Conservation (phyloP, 1,284 basidiomycete genomes). For the Gomphus sp. region DNA sequence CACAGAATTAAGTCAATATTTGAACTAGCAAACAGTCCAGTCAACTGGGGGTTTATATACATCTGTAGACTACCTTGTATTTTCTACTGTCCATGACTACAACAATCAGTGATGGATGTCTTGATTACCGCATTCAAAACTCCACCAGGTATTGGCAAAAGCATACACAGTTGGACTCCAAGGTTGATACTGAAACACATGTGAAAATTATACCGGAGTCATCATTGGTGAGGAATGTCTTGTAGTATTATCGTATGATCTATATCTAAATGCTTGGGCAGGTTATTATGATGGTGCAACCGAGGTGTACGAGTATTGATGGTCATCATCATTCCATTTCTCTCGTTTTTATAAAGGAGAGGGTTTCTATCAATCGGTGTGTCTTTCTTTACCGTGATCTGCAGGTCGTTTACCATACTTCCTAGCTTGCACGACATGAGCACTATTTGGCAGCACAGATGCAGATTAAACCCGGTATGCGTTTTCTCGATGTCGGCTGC, state of each 20-base stretch:
- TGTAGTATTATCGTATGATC: background rate
- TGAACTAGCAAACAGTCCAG: too few species aligned
- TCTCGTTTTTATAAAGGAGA: constrained; percentile 99
- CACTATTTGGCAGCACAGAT: too few species aligned
- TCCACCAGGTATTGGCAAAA: constrained; percentile 96
- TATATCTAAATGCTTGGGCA: constrained; percentile 20
- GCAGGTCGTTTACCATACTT: background rate
- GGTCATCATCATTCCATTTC: constrained; percentile 79
- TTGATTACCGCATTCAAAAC: constrained; percentile 76
- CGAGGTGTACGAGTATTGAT: constrained; percentile 94
- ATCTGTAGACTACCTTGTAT: too few species aligned
- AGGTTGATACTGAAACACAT: constrained; percentile 65
- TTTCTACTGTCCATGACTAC: too few species aligned
- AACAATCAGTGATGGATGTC: constrained; percentile 64
- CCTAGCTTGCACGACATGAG: too few species aligned
- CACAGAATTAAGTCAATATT: too few species aligned
- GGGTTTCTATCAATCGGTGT: constrained; percentile 60
- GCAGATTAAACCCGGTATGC: too few species aligned
- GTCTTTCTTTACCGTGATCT: constrained; percentile 12
- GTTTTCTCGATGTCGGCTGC: constrained; percentile 96
- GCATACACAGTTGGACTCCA: constrained; percentile 67
- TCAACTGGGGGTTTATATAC: too few species aligned
- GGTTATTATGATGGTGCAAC: constrained; percentile 98
- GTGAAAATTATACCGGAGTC: constrained; percentile 86
- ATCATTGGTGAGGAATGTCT: constrained; percentile 71